These are phyloP conservation scores for Murraya koenigii DNA, from an alignment of 345 rosid species.

Conservation along the genomic window DNA sequence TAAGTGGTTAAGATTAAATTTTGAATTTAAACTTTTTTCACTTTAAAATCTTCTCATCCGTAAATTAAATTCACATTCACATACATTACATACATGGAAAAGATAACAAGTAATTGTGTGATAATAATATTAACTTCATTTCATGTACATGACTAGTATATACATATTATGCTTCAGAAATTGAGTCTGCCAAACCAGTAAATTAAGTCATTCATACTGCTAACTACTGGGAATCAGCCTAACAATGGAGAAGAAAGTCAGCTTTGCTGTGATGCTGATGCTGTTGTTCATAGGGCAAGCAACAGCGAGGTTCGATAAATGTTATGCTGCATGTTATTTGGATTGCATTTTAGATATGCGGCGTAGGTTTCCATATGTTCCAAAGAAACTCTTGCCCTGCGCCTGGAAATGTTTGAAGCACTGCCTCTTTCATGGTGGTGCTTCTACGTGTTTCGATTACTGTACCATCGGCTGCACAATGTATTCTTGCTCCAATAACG, in stretches of 20 bases:
- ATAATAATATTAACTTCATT: background rate
- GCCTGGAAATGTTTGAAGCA: background rate
- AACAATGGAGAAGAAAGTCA: background rate
- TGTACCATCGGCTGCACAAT: too few species aligned
- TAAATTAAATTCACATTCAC: background rate
- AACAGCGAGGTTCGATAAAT: background rate
- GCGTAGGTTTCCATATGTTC: background rate
- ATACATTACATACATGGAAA: background rate
- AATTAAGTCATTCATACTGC: background rate
- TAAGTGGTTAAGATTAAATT: too few species aligned
- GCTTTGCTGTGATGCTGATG: background rate
- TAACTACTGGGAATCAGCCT: background rate
- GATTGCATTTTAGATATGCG: slow-evolving; percentile 1
- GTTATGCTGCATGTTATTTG: background rate
- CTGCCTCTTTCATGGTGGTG: background rate
- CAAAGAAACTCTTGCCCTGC: slow-evolving; percentile 1
- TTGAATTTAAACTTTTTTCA: too few species aligned
- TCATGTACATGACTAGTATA: background rate
- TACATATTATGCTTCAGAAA: background rate
- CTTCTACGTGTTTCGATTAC: background rate
- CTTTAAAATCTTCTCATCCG: too few species aligned
- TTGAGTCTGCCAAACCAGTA: background rate
- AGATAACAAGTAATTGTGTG: background rate
- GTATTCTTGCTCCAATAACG: too few species aligned
- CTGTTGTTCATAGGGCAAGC: slow-evolving; percentile 3